phyloP scores from a whole-genome alignment of 2,329 filamentous ascomycete species.

The Coniochaeta sp. region DNA sequence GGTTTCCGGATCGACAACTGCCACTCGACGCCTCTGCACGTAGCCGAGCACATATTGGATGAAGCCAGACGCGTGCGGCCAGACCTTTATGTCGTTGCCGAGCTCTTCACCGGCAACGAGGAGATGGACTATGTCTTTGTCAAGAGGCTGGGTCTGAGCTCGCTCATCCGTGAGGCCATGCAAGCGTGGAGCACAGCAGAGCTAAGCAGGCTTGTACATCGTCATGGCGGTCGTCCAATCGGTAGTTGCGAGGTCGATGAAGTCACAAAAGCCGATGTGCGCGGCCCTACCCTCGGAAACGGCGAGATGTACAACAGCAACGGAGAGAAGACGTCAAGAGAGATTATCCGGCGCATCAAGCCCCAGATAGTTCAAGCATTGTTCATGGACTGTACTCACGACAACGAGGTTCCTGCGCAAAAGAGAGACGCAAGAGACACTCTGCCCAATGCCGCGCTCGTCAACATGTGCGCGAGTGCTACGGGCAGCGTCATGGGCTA shows the following conservation, averaged over 20 bases:
- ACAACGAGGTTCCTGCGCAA: conserved; percentile 93
- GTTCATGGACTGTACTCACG: conserved; percentile 99
- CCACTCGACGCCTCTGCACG: conserved; percentile 89
- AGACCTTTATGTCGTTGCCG: conserved; percentile 85
- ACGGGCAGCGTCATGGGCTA: conserved; percentile 97
- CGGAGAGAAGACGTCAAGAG: conserved; percentile 32
- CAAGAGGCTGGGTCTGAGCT: conserved; percentile 83
- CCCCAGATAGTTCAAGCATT: conserved; percentile 85
- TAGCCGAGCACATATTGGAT: conserved; percentile 91
- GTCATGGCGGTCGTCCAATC: conserved; percentile 87
- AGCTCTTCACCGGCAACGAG: conserved; percentile 92
- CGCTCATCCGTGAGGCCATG: conserved; percentile 95
- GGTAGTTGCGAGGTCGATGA: conserved; percentile 97
- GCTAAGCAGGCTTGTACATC: conserved; percentile 85
- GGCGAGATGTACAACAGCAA: conserved; percentile 19
- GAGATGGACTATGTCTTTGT: conserved; percentile 96
- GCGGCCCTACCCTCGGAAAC: conserved; percentile 13
- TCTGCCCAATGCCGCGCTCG: conserved; percentile 84
- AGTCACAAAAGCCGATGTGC: conserved; percentile 54
- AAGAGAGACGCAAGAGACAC: conserved; percentile 93
- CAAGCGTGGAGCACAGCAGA: conserved; percentile 95
- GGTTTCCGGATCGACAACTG: conserved; percentile 98
- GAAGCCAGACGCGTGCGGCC: conserved; percentile 84
- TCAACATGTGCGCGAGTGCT: conserved; percentile 92
- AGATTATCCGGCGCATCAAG: conserved; percentile 74